Evolutionary conservation across 805 yeast genomes (phyloP).

Genomic region (Myxozyma udenii): DNA sequence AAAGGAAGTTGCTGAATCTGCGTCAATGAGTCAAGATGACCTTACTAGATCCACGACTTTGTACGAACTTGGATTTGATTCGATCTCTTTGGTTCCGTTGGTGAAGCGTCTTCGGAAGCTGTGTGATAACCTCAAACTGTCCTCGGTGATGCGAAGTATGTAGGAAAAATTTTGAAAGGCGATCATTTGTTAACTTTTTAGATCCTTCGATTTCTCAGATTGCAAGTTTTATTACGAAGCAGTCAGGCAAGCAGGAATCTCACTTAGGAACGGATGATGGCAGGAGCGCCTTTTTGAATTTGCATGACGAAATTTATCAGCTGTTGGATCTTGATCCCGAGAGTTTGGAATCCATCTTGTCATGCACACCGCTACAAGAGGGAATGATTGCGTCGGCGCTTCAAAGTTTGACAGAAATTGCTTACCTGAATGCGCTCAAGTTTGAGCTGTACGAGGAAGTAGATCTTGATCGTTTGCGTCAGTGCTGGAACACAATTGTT

Average conservation of each 20-base stretch:
- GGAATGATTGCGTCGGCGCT: slow-evolving; percentile 27
- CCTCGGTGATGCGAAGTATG: slow-evolving; percentile 14
- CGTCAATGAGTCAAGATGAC: background rate
- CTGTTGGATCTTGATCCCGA: slow-evolving; percentile 16
- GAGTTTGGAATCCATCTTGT: slow-evolving; percentile 22
- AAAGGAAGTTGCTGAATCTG: slow-evolving; percentile 4
- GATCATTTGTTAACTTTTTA: background rate
- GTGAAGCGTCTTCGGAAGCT: slow-evolving; percentile 9
- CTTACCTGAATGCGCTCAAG: slow-evolving; percentile 19
- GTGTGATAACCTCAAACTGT: slow-evolving; percentile 1
- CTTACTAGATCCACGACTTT: slow-evolving; percentile 16
- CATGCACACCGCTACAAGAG: slow-evolving; percentile 33
- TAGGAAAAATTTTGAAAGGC: background rate
- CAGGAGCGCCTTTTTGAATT: slow-evolving; percentile 5
- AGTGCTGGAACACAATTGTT: slow-evolving; percentile 12
- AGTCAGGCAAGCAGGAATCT: too few relatives aligned
- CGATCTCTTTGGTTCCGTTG: slow-evolving; percentile 29
- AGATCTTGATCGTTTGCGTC: slow-evolving; percentile 10
- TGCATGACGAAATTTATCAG: slow-evolving; percentile 12
- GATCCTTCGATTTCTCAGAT: background rate
- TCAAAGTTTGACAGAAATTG: background rate
- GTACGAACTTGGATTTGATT: slow-evolving; percentile 33
- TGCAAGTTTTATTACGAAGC: too few relatives aligned
- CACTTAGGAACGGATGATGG: too few relatives aligned
- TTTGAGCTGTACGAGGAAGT: slow-evolving; percentile 18